Conservation (phyloP, 2,329 filamentous ascomycete genomes). For the Fusarium tupiense region DNA sequence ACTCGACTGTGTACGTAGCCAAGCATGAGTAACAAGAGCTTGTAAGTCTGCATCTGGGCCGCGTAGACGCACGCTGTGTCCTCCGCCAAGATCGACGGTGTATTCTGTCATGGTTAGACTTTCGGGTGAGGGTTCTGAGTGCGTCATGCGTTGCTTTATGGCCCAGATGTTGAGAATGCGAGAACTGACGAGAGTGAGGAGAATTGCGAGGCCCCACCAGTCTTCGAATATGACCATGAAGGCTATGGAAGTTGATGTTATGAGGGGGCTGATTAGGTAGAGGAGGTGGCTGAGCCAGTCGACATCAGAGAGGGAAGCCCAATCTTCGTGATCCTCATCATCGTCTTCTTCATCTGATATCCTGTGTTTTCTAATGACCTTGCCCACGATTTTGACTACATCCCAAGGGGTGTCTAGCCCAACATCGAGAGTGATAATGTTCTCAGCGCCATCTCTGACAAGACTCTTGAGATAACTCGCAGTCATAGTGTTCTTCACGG, state of each 20-base stretch:
- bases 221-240: constrained; percentile 60
- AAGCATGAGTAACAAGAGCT: constrained; percentile 66
- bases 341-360: constrained; percentile 16
- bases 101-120: constrained; percentile 53
- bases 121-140: not conserved
- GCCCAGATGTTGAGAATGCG: constrained; percentile 66
- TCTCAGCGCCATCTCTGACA: constrained; percentile 30
- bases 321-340: constrained; percentile 35
- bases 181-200: constrained; percentile 61
- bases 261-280: constrained; percentile 58
- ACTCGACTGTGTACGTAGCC: constrained; percentile 63
- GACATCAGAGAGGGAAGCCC: constrained; percentile 44
- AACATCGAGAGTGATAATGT: constrained; percentile 45
- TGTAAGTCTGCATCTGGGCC: constrained; percentile 66
- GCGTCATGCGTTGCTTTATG: constrained; percentile 60
- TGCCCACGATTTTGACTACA: constrained; percentile 29
- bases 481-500: constrained; percentile 62
- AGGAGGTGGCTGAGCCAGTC: constrained; percentile 60
- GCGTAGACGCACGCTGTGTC: constrained; percentile 61
- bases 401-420: constrained; percentile 35
- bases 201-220: constrained; percentile 61
- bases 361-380: constrained; percentile 7
- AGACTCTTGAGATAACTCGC: constrained; percentile 55
- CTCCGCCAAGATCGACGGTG: constrained; percentile 61
- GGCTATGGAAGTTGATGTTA: constrained; percentile 56